These are phyloP conservation scores for Fusarium chlamydosporum DNA, from an alignment of 2,329 filamentous ascomycete species.

Conservation along the genomic window DNA sequence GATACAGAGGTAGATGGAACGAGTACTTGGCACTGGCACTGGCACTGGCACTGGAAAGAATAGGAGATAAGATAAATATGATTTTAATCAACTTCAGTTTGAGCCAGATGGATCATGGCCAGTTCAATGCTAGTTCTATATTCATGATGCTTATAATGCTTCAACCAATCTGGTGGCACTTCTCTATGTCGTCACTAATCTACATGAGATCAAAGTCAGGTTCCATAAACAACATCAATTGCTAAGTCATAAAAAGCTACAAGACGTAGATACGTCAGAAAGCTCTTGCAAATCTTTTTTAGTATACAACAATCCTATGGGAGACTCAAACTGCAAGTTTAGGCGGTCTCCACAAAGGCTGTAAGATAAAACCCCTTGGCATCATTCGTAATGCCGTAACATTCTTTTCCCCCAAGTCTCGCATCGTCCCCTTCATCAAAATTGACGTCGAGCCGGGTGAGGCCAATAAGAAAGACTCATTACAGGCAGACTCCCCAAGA, in stretches of 20 bases:
- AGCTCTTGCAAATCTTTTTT: constrained; percentile 36
- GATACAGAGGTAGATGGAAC: constrained; percentile 22
- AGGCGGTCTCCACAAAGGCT: constrained; percentile 15
- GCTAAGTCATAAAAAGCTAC: constrained; percentile 37
- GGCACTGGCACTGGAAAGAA: constrained; percentile 20
- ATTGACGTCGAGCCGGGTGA: constrained; percentile 2
- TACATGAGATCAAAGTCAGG: background rate
- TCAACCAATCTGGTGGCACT: background rate
- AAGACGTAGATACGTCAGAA: constrained; percentile 24
- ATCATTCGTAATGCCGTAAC: constrained; percentile 28
- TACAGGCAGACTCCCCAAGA: constrained; percentile 10
- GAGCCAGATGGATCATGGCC: background rate
- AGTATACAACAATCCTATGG: constrained; percentile 43
- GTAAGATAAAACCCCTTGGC: constrained; percentile 19
- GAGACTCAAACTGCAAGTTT: constrained; percentile 26
- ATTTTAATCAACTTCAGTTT: constrained; percentile 17
- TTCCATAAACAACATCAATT: constrained; percentile 41
- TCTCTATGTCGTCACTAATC: background rate
- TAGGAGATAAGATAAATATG: constrained; percentile 26
- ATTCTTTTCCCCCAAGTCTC: constrained; percentile 25
- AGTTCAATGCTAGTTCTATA: background rate
- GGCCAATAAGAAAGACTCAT: constrained; percentile 17
- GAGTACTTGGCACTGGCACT: constrained; percentile 23
- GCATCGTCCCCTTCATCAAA: constrained; percentile 23
- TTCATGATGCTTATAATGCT: background rate